A percentile compares a stretch with the other conserved stretches of the same genome.
Evolutionary conservation across 116 monocot genomes (phyloP).

Genomic region (Papilionanthe hybrid): DNA sequence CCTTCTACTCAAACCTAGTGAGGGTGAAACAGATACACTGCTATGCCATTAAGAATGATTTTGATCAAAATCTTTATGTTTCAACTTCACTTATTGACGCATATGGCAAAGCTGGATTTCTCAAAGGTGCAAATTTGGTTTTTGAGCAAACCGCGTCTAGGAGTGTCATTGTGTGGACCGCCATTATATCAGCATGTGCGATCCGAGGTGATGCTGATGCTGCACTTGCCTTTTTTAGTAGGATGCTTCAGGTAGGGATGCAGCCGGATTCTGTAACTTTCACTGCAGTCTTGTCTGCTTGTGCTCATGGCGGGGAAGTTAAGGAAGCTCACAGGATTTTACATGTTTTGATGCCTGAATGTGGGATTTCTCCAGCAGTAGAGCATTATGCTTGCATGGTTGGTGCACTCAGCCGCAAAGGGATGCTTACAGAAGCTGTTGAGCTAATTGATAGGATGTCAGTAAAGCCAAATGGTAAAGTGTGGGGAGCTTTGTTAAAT

Average conservation of each 20-base stretch:
- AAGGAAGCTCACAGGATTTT: conserved; percentile 41
- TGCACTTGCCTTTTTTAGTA: conserved; percentile 31
- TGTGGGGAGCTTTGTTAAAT: conserved; percentile 71
- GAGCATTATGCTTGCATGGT: conserved; percentile 89
- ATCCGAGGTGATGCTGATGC: conserved; percentile 44
- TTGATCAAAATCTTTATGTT: conserved; percentile 45
- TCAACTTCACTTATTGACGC: conserved; percentile 51
- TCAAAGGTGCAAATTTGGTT: conserved; percentile 33
- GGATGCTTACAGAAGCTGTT: conserved; percentile 55
- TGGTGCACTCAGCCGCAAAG: conserved; percentile 47
- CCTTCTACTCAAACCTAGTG: conserved; percentile 49
- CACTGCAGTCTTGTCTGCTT: conserved; percentile 62
- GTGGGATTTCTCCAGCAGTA: conserved; percentile 25
- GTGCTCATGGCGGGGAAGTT: conserved; percentile 63
- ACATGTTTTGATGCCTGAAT: conserved; percentile 24
- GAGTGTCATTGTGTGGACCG: conserved; percentile 67
- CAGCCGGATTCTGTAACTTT: conserved; percentile 52
- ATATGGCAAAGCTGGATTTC: conserved; percentile 63
- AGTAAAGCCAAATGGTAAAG: conserved; percentile 60
- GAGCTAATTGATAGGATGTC: conserved; percentile 56
- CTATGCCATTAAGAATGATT: conserved; percentile 53
- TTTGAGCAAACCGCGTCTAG: conserved; percentile 27
- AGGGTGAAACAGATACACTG: conserved; percentile 56
- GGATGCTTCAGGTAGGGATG: conserved; percentile 35
- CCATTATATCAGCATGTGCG: conserved; percentile 73